phyloP scores from a whole-genome alignment of 2,329 filamentous ascomycete species.

The Paracorniculantispora psalliotae region DNA sequence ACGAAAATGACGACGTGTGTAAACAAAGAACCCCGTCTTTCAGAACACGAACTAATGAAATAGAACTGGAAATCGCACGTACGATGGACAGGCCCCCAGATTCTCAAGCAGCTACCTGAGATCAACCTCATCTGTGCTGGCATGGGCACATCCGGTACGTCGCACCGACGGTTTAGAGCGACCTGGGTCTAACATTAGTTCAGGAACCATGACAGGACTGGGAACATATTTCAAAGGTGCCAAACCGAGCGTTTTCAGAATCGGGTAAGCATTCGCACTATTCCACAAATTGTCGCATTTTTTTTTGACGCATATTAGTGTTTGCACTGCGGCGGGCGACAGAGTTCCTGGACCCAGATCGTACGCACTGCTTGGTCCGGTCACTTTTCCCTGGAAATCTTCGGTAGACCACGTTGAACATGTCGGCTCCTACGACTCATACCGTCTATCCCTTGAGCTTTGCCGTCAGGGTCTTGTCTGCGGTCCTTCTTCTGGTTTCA shows the following conservation, averaged over 20 bases:
- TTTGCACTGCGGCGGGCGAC: slow-evolving; percentile 53
- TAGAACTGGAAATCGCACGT: slow-evolving; percentile 52
- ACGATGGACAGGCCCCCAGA: slow-evolving; percentile 56
- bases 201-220: slow-evolving; percentile 43
- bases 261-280: slow-evolving; percentile 22
- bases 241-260: slow-evolving; percentile 42
- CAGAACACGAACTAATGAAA: background rate
- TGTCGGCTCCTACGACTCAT: slow-evolving; percentile 51
- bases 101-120: slow-evolving; percentile 49
- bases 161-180: background rate
- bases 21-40: rapidly evolving
- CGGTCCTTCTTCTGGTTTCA: slow-evolving; percentile 58
- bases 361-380: slow-evolving; percentile 41
- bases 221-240: slow-evolving; percentile 45
- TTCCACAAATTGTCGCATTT: rapidly evolving
- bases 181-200: background rate
- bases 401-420: slow-evolving; percentile 52
- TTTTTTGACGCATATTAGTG: slow-evolving; percentile 27
- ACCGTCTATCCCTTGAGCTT: slow-evolving; percentile 46
- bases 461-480: slow-evolving; percentile 54
- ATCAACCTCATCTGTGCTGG: slow-evolving; percentile 52
- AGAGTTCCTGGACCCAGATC: slow-evolving; percentile 55
- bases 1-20: slow-evolving; percentile 43
- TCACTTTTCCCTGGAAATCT: slow-evolving; percentile 54
- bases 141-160: slow-evolving; percentile 51